Base-by-base conservation (phyloP, 139 green algal genomes). In the Nannochloris sp. region DNA sequence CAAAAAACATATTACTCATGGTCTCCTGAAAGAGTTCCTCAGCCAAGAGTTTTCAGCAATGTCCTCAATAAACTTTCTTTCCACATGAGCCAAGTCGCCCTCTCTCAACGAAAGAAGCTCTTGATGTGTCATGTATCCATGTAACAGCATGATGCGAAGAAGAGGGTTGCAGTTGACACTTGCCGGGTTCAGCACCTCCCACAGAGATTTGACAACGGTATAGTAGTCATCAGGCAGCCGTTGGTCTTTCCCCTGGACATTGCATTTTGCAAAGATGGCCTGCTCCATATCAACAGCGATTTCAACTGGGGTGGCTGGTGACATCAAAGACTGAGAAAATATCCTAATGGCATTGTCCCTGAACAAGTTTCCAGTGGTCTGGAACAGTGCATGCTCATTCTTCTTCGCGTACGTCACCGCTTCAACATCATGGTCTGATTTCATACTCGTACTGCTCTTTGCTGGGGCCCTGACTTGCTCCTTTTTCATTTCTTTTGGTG, bases 111-210 rank as follows among this genome's bases (percentile, higher is more conserved):
- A 40, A 13, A 46, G n/a, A 20, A 62, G 56, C 30, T 62, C 56
- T 8, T n/a, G 16, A 20, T 20, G 56, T 20, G 56, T 25, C 16
- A 62, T 62, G 17, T 49, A 20, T 46, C 56, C 56, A 44, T 20
- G n/a, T 20, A 62, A 23, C 10, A 62, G 56, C 56, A 62, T 62
- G n/a, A 48, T 48, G 10, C 56, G 56, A 20, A 62, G 56, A 44
- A 62, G 17, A 46, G 56, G 56, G 56, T 46, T 20, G 56, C 56
- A 62, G 12, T 20, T 44, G n/a, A 1, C 17, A 62, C 56, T 62
- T 46, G 48, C 48, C 11, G 33, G 33, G 33, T 40, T 40, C 11
- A 40, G 11, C 33, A 40, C 33, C 33, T 40, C 33, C 33, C 33
- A 40, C 8, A 40, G 33, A 12, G 33, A 40, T 40, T 13, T 40